Evolutionary conservation across 805 yeast species (phyloP).

Genomic region (Saturnispora ahearnii): DNA sequence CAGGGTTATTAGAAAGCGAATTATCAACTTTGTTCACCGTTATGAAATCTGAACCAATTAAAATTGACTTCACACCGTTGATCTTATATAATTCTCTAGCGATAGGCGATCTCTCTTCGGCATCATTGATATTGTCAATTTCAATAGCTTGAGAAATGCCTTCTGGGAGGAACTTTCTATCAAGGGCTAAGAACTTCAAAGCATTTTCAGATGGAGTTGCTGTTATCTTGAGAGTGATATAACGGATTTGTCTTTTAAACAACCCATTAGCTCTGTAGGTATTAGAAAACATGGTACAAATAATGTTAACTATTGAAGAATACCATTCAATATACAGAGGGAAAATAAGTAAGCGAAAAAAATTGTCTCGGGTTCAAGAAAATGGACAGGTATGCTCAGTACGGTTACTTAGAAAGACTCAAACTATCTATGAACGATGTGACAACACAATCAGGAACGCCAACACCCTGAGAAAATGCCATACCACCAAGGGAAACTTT

Average conservation of each 20-base stretch:
- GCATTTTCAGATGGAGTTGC: constrained; percentile 75
- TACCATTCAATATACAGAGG: not conserved
- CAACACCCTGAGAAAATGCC: constrained; percentile 70
- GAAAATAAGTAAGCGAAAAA: constrained; percentile 1
- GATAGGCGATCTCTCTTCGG: constrained; percentile 50
- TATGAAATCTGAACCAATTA: constrained; percentile 67
- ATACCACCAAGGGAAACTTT: constrained; percentile 65
- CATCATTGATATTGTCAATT: constrained; percentile 44
- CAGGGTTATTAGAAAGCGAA: constrained; percentile 25
- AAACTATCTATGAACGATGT: constrained; percentile 53
- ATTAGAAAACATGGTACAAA: not conserved
- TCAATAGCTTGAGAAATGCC: constrained; percentile 38
- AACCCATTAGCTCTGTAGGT: not conserved
- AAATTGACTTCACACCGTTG: constrained; percentile 57
- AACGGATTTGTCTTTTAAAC: not conserved
- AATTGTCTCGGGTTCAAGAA: not conserved
- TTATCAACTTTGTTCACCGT: constrained; percentile 52
- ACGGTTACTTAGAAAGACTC: not conserved
- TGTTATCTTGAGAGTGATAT: constrained; percentile 31
- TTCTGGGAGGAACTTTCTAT: constrained; percentile 38
- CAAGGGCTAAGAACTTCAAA: constrained; percentile 50
- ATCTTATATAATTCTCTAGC: constrained; percentile 51
- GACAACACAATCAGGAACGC: constrained; percentile 79
- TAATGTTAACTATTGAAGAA: not conserved
- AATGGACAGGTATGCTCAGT: not conserved